phyloP scores from a whole-genome alignment of 176 grass and related monocot genomes.

The Oryza officinalis region DNA sequence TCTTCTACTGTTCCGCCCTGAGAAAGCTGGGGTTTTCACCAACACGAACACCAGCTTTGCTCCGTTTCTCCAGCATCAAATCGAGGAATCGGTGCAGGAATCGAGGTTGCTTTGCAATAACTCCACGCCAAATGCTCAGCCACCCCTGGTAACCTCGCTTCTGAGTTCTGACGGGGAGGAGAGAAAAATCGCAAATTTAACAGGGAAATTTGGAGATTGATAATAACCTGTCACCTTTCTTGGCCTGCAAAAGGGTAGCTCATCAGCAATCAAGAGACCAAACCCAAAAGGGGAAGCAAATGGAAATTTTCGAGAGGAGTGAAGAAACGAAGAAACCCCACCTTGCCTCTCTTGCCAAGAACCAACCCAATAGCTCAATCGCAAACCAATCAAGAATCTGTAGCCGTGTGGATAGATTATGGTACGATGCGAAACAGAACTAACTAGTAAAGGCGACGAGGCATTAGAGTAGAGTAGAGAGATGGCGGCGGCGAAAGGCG shows the following conservation, averaged over 20 bases:
- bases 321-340: neutral
- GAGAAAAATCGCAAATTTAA: neutral
- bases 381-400: conserved; percentile 9
- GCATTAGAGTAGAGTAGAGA: conserved; percentile 28
- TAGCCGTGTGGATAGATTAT: conserved; percentile 7
- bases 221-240: conserved; percentile 24
- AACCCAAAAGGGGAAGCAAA: conserved; percentile 5
- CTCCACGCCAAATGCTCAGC: conserved; percentile 14
- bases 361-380: conserved; percentile 1
- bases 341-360: conserved; percentile 32
- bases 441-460: conserved; percentile 19
- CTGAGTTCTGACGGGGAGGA: neutral
- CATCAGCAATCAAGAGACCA: conserved; percentile 1
- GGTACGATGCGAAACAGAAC: neutral
- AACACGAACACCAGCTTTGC: neutral
- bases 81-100: neutral
- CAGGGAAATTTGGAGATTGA: conserved; percentile 1
- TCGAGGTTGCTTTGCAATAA: conserved; percentile 9
- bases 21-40: neutral
- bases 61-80: conserved; percentile 1
- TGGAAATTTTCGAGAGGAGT: neutral
- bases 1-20: neutral
- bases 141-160: neutral
- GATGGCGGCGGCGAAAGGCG: conserved; percentile 49
- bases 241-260: conserved; percentile 37